Conservation (phyloP, 2,329 filamentous ascomycete genomes). For the Parastagonospora avenae region DNA sequence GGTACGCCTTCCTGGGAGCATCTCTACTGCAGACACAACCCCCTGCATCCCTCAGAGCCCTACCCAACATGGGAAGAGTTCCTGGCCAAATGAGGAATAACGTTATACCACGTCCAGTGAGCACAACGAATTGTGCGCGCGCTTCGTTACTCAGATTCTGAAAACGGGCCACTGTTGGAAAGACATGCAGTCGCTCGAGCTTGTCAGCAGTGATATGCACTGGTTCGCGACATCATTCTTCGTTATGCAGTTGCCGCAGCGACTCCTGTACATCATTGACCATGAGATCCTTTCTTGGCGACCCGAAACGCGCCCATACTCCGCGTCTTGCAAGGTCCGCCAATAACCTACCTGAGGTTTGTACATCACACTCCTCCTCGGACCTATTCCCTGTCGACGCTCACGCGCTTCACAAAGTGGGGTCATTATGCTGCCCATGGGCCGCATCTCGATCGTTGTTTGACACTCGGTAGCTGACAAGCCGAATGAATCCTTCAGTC, state of each 20-base stretch:
- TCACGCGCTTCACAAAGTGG: not conserved
- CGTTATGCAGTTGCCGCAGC: conserved; percentile 4
- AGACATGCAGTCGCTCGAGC: conserved; percentile 6
- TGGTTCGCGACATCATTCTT: conserved; percentile 10
- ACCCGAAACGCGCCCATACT: conserved; percentile 19
- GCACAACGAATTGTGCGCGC: conserved; percentile 19
- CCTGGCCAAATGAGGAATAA: not conserved
- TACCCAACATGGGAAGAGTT: not conserved
- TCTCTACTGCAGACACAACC: conserved; percentile 10
- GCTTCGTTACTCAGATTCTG: conserved; percentile 12
- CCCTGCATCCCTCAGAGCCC: not conserved
- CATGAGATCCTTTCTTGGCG: conserved; percentile 14
- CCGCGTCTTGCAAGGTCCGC: conserved; percentile 24
- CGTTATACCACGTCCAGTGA: conserved; percentile 15
- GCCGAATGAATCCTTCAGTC: not conserved
- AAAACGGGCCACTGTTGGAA: conserved; percentile 8
- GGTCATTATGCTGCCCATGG: not conserved
- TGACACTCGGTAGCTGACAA: not conserved
- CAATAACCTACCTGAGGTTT: conserved; percentile 17
- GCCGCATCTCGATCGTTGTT: not conserved
- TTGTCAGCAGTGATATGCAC: conserved; percentile 9
- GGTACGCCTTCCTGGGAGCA: conserved; percentile 24
- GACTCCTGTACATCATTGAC: conserved; percentile 13
- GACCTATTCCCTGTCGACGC: not conserved
- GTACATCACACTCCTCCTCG: conserved; percentile 1